phyloP scores from a whole-genome alignment of 345 rosid species.

The Murraya koenigii region DNA sequence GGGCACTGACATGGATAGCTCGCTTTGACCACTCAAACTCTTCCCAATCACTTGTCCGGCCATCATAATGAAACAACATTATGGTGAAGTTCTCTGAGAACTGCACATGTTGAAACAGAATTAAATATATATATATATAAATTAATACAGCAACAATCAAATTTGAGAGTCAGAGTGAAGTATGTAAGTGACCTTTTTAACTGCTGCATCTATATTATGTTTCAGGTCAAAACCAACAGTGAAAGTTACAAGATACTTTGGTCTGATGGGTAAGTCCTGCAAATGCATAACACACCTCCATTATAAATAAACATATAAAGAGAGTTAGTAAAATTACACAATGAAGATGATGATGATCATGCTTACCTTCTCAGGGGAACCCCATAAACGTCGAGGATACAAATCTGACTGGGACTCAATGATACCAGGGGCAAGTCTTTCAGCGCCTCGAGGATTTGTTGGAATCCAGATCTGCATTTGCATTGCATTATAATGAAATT shows the following conservation, averaged over 20 bases:
- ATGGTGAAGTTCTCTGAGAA: slow-evolving; percentile 91
- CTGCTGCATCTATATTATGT: slow-evolving; percentile 72
- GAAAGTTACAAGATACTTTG: slow-evolving; percentile 80
- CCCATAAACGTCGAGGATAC: slow-evolving; percentile 78
- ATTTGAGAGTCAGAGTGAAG: background rate
- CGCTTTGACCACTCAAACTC: slow-evolving; percentile 93
- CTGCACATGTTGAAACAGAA: slow-evolving; percentile 34
- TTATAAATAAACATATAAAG: no score
- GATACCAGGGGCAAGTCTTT: slow-evolving; percentile 84
- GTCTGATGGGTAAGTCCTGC: slow-evolving; percentile 71
- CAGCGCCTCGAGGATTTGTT: slow-evolving; percentile 91
- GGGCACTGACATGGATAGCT: slow-evolving; percentile 84
- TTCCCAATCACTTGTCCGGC: slow-evolving; percentile 78
- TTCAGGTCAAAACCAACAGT: slow-evolving; percentile 87
- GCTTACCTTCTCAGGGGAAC: slow-evolving; percentile 74
- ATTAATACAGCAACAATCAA: background rate
- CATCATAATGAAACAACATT: slow-evolving; percentile 90
- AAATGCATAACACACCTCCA: slow-evolving; percentile 3
- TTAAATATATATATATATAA: background rate
- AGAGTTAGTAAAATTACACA: no score
- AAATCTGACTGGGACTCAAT: slow-evolving; percentile 73
- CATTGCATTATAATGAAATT: background rate
- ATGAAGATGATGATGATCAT: background rate
- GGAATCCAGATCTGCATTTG: slow-evolving; percentile 82
- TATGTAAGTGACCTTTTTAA: slow-evolving; percentile 59